Evolutionary conservation across 1,284 basidiomycete genomes (phyloP).

Genomic region (Xerocomus nothofagi): DNA sequence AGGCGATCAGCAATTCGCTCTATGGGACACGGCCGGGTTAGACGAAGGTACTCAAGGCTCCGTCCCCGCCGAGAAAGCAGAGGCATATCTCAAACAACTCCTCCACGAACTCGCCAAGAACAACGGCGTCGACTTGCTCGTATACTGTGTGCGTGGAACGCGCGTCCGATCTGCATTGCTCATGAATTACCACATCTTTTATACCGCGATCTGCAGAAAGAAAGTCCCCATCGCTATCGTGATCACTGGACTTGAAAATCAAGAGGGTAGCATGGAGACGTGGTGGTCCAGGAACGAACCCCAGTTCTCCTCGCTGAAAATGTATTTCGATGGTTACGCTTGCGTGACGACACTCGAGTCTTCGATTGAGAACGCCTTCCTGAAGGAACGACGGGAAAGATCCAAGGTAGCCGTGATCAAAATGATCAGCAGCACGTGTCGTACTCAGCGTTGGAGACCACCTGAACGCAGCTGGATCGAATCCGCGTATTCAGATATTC

Average conservation of each 20-base stretch:
- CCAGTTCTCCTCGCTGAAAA: slow-evolving; percentile 24
- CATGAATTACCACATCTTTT: slow-evolving; percentile 31
- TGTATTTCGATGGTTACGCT: slow-evolving; percentile 28
- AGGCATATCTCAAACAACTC: slow-evolving; percentile 28
- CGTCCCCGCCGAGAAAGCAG: slow-evolving; percentile 30
- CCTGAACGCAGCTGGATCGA: slow-evolving; percentile 27
- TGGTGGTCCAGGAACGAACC: slow-evolving; percentile 26
- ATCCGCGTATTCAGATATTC: slow-evolving; percentile 28
- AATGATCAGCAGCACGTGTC: slow-evolving; percentile 23
- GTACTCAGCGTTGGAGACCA: slow-evolving; percentile 24
- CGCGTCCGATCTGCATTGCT: slow-evolving; percentile 29
- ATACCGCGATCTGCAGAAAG: slow-evolving; percentile 34
- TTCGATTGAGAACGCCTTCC: slow-evolving; percentile 5
- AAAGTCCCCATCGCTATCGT: slow-evolving; percentile 33
- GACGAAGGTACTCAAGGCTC: slow-evolving; percentile 28
- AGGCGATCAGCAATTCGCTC: slow-evolving; percentile 6
- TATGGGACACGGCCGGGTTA: slow-evolving; percentile 34
- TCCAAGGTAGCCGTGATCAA: slow-evolving; percentile 17
- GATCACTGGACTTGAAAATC: slow-evolving; percentile 32
- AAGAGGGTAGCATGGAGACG: slow-evolving; percentile 28
- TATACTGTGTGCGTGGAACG: slow-evolving; percentile 33
- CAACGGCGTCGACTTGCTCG: slow-evolving; percentile 26
- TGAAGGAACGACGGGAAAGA: slow-evolving; percentile 20
- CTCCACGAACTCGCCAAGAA: slow-evolving; percentile 26
- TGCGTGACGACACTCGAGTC: slow-evolving; percentile 31